A percentile compares a stretch with the other conserved stretches of the same genome.
Conservation (phyloP, 768 basidiomycete genomes). For the Trametes meyenii region DNA sequence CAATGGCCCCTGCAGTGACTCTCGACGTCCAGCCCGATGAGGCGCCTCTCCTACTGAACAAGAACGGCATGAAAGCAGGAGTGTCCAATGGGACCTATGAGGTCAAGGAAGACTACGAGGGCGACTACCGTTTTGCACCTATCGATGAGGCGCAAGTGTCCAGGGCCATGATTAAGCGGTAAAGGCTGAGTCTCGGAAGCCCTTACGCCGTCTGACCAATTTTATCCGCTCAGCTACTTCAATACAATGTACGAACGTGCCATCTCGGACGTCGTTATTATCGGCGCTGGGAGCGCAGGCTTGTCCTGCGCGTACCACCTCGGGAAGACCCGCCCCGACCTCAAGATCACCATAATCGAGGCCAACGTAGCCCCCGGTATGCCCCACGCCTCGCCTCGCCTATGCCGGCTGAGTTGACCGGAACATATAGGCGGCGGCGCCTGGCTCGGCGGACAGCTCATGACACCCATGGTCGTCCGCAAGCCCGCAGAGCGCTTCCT, state of each 20-base stretch:
- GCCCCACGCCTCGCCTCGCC: background rate
- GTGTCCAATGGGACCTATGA: conserved; percentile 36
- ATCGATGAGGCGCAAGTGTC: conserved; percentile 78
- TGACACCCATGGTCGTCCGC: conserved; percentile 81
- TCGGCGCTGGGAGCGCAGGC: conserved; percentile 70
- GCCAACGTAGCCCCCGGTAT: conserved; percentile 75
- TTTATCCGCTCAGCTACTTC: conserved; percentile 55
- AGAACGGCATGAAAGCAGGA: conserved; percentile 24
- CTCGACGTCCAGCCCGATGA: conserved; percentile 31
- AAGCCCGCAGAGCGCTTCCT: conserved; percentile 79
- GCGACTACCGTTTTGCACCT: conserved; percentile 69
- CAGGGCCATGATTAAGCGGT: conserved; percentile 77
- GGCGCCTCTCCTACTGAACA: conserved; percentile 28
- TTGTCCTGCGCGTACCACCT: conserved; percentile 77
- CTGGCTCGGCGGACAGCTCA: conserved; percentile 79
- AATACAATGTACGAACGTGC: conserved; percentile 71
- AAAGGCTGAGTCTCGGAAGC: background rate
- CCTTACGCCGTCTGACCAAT: background rate
- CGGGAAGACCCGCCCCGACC: conserved; percentile 65
- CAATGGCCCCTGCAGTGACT: conserved; percentile 44
- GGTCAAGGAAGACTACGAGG: conserved; percentile 58
- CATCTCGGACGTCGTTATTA: conserved; percentile 77
- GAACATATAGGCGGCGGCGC: conserved; percentile 53
- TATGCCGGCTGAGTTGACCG: background rate
- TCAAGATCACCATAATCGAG: conserved; percentile 68